Evolutionary conservation across 345 rosid species (phyloP).

Genomic region (Ricinus communis): DNA sequence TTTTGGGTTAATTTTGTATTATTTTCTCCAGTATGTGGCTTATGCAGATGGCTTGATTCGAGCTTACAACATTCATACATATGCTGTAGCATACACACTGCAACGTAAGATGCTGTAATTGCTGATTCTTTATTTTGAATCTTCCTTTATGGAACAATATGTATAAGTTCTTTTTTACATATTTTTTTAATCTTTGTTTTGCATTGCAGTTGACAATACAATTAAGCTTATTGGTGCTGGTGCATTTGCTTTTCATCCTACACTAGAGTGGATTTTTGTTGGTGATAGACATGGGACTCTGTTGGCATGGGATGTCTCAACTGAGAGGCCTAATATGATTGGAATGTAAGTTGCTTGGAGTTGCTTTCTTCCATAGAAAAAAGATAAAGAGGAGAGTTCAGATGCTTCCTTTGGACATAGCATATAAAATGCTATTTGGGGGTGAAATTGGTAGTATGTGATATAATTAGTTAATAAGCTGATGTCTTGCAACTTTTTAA

Average conservation of each 20-base stretch:
- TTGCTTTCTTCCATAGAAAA: neutral
- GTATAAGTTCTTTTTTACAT: neutral
- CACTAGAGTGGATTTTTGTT: conserved; percentile 94
- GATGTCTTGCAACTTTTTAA: neutral
- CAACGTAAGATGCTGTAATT: conserved; percentile 60
- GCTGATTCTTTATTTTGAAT: conserved; percentile 2
- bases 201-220: conserved; percentile 82
- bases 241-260: conserved; percentile 94
- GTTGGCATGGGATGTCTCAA: conserved; percentile 99
- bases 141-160: conserved; percentile 6
- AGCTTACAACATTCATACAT: conserved; percentile 92
- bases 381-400: neutral
- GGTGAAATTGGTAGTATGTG: neutral
- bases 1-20: conserved; percentile 7
- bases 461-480: neutral
- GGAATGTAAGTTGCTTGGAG: conserved; percentile 74
- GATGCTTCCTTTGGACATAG: neutral
- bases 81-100: conserved; percentile 87
- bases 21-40: conserved; percentile 79
- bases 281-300: conserved; percentile 97
- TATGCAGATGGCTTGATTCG: conserved; percentile 97
- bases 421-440: neutral
- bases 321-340: conserved; percentile 92
- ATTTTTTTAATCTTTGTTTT: conserved; percentile 20
- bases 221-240: conserved; percentile 92